phyloP scores from a whole-genome alignment of 352 stramenopile genomes.

The Pythium plurisporium region DNA sequence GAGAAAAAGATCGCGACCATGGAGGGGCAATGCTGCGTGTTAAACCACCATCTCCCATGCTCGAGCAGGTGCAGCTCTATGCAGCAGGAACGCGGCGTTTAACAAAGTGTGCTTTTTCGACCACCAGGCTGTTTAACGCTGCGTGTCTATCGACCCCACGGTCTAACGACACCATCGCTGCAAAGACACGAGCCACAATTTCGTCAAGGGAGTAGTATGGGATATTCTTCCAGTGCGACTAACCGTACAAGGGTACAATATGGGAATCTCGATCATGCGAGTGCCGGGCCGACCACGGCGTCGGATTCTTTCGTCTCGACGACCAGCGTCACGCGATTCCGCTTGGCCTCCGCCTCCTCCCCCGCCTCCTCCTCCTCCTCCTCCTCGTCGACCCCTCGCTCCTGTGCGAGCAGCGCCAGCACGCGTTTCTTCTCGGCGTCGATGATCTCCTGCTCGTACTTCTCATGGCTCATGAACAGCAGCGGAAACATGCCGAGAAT shows the following conservation, averaged over 20 bases:
- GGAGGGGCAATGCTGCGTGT: neutral
- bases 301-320: too few relatives aligned
- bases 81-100: neutral
- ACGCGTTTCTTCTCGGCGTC: slow-evolving; percentile 27
- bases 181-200: slow-evolving; percentile 11
- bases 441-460: slow-evolving; percentile 49
- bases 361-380: slow-evolving; percentile 5
- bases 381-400: slow-evolving; percentile 8
- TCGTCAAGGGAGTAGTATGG: too few relatives aligned
- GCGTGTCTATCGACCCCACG: slow-evolving; percentile 14
- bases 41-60: too few relatives aligned
- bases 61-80: slow-evolving; percentile 6
- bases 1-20: neutral
- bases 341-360: neutral
- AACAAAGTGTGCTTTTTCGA: neutral
- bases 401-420: slow-evolving; percentile 13
- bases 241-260: neutral
- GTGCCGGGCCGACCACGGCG: neutral
- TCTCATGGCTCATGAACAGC: slow-evolving; percentile 80
- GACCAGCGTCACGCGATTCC: neutral
- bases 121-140: neutral
- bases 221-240: too few relatives aligned
- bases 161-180: neutral
- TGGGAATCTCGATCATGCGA: neutral
- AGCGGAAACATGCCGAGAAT: slow-evolving; percentile 90